phyloP scores from a whole-genome alignment of 106 monocot genomes.

The Phalaenopsis aphrodite region DNA sequence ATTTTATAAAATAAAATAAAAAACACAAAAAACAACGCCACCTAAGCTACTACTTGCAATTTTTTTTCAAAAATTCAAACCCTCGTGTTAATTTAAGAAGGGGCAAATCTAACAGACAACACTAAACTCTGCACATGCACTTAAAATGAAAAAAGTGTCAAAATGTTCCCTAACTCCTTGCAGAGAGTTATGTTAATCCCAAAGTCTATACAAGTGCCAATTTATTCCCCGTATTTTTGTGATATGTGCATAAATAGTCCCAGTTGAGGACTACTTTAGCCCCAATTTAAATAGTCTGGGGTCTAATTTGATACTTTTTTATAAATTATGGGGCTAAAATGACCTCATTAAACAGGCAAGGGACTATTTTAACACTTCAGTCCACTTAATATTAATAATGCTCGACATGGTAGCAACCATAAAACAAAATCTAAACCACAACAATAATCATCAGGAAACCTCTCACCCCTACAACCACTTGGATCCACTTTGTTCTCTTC shows the following conservation, averaged over 20 bases:
- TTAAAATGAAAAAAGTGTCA: background rate
- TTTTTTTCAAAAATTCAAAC: background rate
- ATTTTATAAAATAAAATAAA: no score
- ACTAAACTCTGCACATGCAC: background rate
- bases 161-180: no score
- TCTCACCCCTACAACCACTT: constrained; percentile 61
- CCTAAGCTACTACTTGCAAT: background rate
- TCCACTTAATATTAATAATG: background rate
- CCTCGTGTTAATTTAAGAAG: background rate
- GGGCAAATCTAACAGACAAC: background rate
- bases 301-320: no score
- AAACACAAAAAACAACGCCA: background rate
- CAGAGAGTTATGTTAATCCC: no score
- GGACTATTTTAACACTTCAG: no score
- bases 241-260: no score
- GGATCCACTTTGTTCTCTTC: constrained; percentile 68
- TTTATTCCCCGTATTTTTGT: no score
- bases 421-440: background rate
- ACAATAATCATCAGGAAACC: background rate
- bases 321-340: no score
- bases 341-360: no score
- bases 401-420: background rate
- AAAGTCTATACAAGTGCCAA: no score
- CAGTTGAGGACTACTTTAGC: no score
- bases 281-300: no score